Percentiles rank a stretch among this genome's conserved stretches.
phyloP scores from a whole-genome alignment of 129 eudicot genomes.

The Scalesia atractyloides region DNA sequence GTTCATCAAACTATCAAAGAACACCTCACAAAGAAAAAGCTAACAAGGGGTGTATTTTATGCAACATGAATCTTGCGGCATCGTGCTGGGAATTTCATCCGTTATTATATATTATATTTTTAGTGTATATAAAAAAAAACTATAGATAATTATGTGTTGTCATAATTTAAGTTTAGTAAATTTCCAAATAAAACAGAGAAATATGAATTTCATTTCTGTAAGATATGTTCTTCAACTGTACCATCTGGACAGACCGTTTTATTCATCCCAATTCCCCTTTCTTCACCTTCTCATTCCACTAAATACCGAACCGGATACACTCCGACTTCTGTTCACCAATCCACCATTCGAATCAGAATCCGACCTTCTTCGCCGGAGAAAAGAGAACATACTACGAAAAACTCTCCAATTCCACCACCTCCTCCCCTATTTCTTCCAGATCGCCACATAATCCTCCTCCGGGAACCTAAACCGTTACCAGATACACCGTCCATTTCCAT shows the following conservation, averaged over 20 bases:
- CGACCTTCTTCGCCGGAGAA: conserved; percentile 49
- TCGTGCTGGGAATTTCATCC: no score
- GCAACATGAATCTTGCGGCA: no score
- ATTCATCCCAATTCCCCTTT: conserved; percentile 41
- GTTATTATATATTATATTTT: no score
- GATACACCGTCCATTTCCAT: conserved; percentile 63
- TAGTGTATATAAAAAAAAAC: no score
- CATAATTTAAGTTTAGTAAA: no score
- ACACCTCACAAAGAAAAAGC: no score
- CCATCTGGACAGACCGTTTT: conserved; percentile 41
- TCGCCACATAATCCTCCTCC: conserved; percentile 51
- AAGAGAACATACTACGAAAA: conserved; percentile 51
- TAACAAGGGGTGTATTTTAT: no score
- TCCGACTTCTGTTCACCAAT: conserved; percentile 36
- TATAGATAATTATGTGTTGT: no score
- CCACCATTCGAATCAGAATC: conserved; percentile 25
- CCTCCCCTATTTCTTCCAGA: conserved; percentile 48
- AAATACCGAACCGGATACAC: conserved; percentile 41
- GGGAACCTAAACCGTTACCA: conserved; percentile 32
- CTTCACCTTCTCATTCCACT: conserved; percentile 47
- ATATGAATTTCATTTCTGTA: no score
- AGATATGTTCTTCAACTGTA: neutral
- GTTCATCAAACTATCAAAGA: no score
- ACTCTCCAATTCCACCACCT: conserved; percentile 57
- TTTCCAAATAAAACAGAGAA: no score